phyloP scores from a whole-genome alignment of 108 stramenopile species.

The Cyclotella baltica region DNA sequence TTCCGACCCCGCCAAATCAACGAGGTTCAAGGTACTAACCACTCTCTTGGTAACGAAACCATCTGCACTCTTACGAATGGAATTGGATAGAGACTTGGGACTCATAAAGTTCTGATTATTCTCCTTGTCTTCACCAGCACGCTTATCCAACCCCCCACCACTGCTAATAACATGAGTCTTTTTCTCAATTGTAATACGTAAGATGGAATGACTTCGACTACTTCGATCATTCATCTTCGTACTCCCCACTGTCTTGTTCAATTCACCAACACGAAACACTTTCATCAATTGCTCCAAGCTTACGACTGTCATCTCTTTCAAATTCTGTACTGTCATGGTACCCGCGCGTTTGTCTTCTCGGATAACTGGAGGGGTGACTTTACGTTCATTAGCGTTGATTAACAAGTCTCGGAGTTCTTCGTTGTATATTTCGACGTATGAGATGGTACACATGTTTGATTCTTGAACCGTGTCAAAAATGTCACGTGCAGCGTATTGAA shows the following conservation, averaged over 20 bases:
- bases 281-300: constrained; percentile 74
- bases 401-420: constrained; percentile 83
- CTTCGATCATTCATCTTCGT: constrained; percentile 97
- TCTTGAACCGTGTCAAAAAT: constrained; percentile 73
- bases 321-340: constrained; percentile 54
- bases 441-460: constrained; percentile 60
- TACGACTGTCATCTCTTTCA: constrained; percentile 76
- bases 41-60: too few relatives aligned
- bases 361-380: constrained; percentile 42
- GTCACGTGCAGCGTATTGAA: constrained; percentile 48
- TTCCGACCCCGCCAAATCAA: constrained; percentile 94
- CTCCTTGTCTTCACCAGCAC: too few relatives aligned
- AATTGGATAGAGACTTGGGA: too few relatives aligned
- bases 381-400: constrained; percentile 32
- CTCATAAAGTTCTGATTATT: too few relatives aligned
- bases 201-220: constrained; percentile 95
- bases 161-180: too few relatives aligned
- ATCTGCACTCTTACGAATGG: too few relatives aligned
- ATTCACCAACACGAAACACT: constrained; percentile 78
- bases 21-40: constrained; percentile 82
- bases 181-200: constrained; percentile 86
- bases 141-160: too few relatives aligned
- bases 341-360: constrained; percentile 42
- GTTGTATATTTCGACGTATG: constrained; percentile 88
- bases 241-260: constrained; percentile 79